These are phyloP conservation scores for Murraya koenigii DNA, from an alignment of 345 rosid species.

Conservation along the genomic window DNA sequence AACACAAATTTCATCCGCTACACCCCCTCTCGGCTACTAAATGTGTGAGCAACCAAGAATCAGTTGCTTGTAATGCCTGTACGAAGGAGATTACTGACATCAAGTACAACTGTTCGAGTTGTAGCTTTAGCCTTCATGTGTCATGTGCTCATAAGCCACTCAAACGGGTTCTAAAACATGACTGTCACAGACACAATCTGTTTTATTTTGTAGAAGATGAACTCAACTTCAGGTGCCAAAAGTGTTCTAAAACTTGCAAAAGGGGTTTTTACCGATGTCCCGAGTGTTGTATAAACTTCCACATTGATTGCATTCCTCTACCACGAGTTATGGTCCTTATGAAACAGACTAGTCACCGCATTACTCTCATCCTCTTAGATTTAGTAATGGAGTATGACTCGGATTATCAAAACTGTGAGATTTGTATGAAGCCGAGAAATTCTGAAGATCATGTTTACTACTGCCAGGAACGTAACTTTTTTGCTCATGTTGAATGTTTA, in stretches of 20 bases:
- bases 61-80: no score
- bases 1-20: no score
- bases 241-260: neutral
- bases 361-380: neutral
- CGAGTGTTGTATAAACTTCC: neutral
- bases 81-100: no score
- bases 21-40: no score
- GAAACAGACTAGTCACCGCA: no score
- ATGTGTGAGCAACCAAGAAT: no score
- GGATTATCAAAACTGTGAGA: neutral
- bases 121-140: neutral
- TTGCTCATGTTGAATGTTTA: neutral
- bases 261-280: neutral
- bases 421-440: neutral
- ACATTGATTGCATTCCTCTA: neutral
- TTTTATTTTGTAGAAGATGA: neutral
- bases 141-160: neutral
- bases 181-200: neutral
- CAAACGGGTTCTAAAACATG: neutral
- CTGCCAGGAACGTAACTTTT: neutral
- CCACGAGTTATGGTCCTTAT: neutral
- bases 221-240: neutral
- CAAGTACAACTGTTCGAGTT: neutral
- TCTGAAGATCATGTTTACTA: neutral
- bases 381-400: neutral